Evolutionary conservation across 75 land plant species (phyloP), one percentile per base, ranked within the genome.

Genomic region (Azolla pinnata): DNA sequence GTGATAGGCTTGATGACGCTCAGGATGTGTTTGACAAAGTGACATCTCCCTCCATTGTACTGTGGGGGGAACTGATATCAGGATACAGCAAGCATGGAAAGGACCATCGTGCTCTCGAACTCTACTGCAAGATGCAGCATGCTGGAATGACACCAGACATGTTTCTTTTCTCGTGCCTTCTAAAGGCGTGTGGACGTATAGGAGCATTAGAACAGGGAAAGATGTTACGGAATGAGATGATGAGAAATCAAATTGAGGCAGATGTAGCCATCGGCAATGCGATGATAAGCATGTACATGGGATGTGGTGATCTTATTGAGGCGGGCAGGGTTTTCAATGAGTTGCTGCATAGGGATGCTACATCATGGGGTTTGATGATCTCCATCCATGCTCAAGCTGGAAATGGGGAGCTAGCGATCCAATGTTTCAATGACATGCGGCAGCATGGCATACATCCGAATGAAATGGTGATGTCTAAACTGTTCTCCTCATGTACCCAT

Each of bases 291-390:
- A 72, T 75, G 72, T 82, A 82, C 44, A 60, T 57, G 0, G 71
- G 75, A 63, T 79, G 78, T 31, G 47, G 61, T 1, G 9, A 32
- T 29, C 8, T 69, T 10, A 29, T 28, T 20, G 63, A 54, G 32
- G 63, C 85, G 0, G 33, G 70, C 0, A 56, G 29, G 29, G 57
- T 68, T 66, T 82, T 82, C 44, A 75, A 71, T 32, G 14, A 57
- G 23, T 64, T 82, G 75, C 65, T 67, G 61, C 56, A 45, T 30
- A 61, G 72, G 51, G 68, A 75, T 66, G 76, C 56, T 20, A 73
- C 75, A 0, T 45, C 79, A 2, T 79, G 65, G 64, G 79, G 67
- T 66, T 79, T 82, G 0, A 74, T 81, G 77, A 70, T 81, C 0
- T 58, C 66, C 31, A 69, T 68, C 1, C 66, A 50, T 17, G 72